phyloP scores from a whole-genome alignment of 768 basidiomycete species.

The Nidula microcarpa region DNA sequence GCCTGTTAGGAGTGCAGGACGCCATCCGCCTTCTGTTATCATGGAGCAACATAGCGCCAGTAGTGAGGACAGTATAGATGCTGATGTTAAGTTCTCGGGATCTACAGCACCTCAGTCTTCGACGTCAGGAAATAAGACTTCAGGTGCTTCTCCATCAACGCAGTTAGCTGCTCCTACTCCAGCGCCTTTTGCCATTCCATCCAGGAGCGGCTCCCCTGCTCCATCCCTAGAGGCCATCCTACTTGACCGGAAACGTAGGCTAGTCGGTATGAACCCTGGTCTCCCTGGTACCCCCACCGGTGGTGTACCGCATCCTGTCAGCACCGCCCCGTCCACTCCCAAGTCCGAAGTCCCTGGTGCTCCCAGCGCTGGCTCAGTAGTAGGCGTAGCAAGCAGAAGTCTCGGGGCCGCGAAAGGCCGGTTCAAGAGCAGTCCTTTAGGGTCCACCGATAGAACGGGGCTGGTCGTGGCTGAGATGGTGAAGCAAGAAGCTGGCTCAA shows the following conservation, averaged over 20 bases:
- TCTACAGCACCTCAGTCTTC: not conserved
- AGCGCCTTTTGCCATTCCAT: constrained; percentile 6
- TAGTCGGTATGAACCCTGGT: constrained; percentile 12
- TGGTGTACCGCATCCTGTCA: constrained; percentile 3
- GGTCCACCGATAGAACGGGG: constrained; percentile 31
- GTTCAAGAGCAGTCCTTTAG: constrained; percentile 76
- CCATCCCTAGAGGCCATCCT: constrained; percentile 66
- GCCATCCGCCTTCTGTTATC: constrained; percentile 15
- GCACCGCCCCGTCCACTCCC: not conserved
- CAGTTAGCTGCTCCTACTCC: constrained; percentile 1
- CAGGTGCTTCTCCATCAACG: not conserved
- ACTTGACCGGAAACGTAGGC: constrained; percentile 61
- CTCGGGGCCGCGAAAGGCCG: constrained; percentile 33
- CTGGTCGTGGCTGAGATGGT: constrained; percentile 50
- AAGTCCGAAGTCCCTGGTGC: constrained; percentile 11
- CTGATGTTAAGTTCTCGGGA: not conserved
- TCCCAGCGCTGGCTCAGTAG: constrained; percentile 1
- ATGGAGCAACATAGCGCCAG: constrained; percentile 22
- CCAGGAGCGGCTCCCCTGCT: constrained; percentile 43
- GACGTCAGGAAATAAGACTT: no score
- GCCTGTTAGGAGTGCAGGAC: constrained; percentile 3
- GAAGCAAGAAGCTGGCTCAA: constrained; percentile 22
- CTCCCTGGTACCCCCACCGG: not conserved
- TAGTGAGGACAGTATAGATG: not conserved
- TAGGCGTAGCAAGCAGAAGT: constrained; percentile 8